phyloP scores from a whole-genome alignment of 2,329 filamentous ascomycete genomes.

The Gliomastix tumulicola region DNA sequence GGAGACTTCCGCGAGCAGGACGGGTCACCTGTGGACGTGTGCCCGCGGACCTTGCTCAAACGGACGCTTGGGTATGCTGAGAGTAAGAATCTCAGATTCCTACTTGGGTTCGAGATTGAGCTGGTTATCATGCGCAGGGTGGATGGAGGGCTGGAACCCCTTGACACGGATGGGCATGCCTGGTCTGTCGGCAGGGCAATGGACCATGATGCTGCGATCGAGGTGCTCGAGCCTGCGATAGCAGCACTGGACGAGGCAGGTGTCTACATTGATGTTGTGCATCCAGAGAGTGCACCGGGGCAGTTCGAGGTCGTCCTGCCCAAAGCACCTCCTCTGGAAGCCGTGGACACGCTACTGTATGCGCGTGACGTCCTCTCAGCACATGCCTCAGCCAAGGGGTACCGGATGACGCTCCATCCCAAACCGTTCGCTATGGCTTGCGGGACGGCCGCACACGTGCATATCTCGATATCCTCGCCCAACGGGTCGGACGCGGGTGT shows the following conservation, averaged over 20 bases:
- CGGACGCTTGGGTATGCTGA: slow-evolving; percentile 44
- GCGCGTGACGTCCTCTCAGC: slow-evolving; percentile 62
- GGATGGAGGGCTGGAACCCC: slow-evolving; percentile 23
- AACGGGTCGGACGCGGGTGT: slow-evolving; percentile 28
- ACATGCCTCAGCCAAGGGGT: slow-evolving; percentile 53
- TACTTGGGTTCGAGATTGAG: slow-evolving; percentile 77
- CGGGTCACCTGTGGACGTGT: slow-evolving; percentile 43
- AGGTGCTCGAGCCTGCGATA: slow-evolving; percentile 60
- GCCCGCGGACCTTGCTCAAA: slow-evolving; percentile 59
- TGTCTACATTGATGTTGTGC: slow-evolving; percentile 65
- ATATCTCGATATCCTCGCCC: slow-evolving; percentile 56
- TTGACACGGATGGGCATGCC: slow-evolving; percentile 57
- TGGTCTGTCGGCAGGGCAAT: slow-evolving; percentile 63
- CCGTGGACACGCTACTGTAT: slow-evolving; percentile 66
- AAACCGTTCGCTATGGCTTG: slow-evolving; percentile 53
- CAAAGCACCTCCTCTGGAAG: slow-evolving; percentile 52
- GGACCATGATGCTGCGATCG: slow-evolving; percentile 40
- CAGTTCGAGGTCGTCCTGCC: slow-evolving; percentile 75
- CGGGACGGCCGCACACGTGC: slow-evolving; percentile 63
- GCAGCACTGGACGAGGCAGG: slow-evolving; percentile 51
- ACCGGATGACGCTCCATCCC: slow-evolving; percentile 67
- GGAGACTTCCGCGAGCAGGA: slow-evolving; percentile 56
- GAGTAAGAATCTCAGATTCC: slow-evolving; percentile 46
- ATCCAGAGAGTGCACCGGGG: slow-evolving; percentile 65
- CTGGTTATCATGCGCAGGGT: slow-evolving; percentile 58